phyloP scores from a whole-genome alignment of 2,329 filamentous ascomycete species.

The Arthrocladium fulminans region DNA sequence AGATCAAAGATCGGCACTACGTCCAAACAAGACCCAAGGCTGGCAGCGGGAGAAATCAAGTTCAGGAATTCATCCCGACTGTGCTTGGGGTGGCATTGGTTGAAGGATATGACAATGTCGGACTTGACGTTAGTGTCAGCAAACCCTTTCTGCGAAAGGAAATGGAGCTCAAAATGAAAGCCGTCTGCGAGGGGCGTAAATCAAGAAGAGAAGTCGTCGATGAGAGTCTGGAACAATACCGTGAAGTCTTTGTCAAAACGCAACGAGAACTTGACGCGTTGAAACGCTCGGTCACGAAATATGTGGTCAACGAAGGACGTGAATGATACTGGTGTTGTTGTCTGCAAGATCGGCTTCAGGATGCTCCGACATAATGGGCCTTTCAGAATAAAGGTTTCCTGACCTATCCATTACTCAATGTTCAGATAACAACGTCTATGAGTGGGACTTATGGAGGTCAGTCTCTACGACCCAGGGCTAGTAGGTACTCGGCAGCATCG shows the following conservation, averaged over 20 bases:
- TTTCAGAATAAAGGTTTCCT: too few relatives aligned
- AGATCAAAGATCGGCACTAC: constrained; percentile 85
- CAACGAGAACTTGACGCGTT: constrained; percentile 61
- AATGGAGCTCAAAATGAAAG: constrained; percentile 96
- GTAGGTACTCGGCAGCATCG: too few relatives aligned
- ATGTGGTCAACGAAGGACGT: constrained; percentile 37
- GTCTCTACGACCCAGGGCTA: too few relatives aligned
- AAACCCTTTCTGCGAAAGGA: constrained; percentile 96
- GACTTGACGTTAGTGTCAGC: constrained; percentile 81
- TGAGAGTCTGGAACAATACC: constrained; percentile 79
- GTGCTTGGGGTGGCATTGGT: constrained; percentile 85
- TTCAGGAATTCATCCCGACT: constrained; percentile 88
- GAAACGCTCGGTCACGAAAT: constrained; percentile 51
- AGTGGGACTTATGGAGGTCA: too few relatives aligned
- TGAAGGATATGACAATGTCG: constrained; percentile 89
- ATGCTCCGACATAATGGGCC: too few relatives aligned
- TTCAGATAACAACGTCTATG: too few relatives aligned
- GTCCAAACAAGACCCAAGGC: constrained; percentile 56
- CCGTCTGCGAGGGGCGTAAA: constrained; percentile 80
- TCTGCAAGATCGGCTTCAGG: too few relatives aligned
- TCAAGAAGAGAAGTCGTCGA: constrained; percentile 66
- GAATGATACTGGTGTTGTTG: too few relatives aligned
- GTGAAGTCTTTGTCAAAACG: constrained; percentile 74
- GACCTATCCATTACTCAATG: too few relatives aligned
- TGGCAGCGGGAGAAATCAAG: constrained; percentile 37